Conservation (phyloP, 768 basidiomycete species). For the Podaxis sp. region DNA sequence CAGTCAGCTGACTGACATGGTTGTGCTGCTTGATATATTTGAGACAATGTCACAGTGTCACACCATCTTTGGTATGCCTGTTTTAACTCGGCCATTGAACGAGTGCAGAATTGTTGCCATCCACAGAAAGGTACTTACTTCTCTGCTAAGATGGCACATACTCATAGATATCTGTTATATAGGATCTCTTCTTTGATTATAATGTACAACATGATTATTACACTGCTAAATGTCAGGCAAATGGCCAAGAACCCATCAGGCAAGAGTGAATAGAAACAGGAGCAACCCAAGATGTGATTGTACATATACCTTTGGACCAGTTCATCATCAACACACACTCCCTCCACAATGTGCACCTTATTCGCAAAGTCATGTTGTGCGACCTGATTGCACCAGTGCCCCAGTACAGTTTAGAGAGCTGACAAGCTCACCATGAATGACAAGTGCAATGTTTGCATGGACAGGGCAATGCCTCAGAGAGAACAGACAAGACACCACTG, state of each 20-base stretch:
- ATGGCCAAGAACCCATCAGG: background rate
- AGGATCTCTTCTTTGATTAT: constrained; percentile 13
- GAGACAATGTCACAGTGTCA: background rate
- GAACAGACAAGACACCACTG: too few species aligned
- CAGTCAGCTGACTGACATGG: background rate
- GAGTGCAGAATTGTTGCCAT: background rate
- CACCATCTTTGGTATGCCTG: background rate
- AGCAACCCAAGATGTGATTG: background rate
- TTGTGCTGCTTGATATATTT: background rate
- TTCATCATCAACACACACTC: background rate
- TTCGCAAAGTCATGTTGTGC: background rate
- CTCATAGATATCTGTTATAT: background rate
- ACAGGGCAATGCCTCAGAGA: too few species aligned
- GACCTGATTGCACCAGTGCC: background rate
- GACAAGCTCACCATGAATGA: too few species aligned
- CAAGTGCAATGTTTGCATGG: too few species aligned
- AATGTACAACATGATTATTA: constrained; percentile 8
- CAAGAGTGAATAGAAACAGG: constrained; percentile 10
- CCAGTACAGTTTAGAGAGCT: background rate
- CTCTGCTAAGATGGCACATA: constrained; percentile 4
- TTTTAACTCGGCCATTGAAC: background rate
- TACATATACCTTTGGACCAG: background rate
- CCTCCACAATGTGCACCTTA: background rate
- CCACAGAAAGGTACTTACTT: background rate
- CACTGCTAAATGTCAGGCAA: background rate